phyloP scores from a whole-genome alignment of 139 green algal genomes.

The Haematococcus lacustris region DNA sequence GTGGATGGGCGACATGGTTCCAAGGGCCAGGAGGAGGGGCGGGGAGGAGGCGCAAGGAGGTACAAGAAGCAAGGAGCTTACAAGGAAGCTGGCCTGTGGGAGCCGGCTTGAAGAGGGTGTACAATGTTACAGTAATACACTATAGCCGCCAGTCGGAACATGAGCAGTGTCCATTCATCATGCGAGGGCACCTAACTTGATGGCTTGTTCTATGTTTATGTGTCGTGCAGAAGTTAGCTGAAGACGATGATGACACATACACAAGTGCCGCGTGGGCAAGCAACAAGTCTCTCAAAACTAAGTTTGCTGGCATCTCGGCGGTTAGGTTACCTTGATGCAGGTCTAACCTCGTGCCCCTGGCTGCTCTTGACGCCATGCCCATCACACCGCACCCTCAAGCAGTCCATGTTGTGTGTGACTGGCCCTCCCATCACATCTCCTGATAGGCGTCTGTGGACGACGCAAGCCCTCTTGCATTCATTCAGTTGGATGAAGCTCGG shows the following conservation, averaged over 20 bases:
- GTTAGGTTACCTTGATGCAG: not conserved
- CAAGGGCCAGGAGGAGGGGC: not conserved
- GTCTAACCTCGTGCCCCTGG: too few relatives aligned
- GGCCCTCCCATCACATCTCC: too few relatives aligned
- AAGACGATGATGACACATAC: slow-evolving; percentile 70
- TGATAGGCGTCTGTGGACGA: too few relatives aligned
- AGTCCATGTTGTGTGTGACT: too few relatives aligned
- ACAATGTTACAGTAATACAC: not conserved
- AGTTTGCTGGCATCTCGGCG: slow-evolving; percentile 72
- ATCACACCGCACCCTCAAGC: too few relatives aligned
- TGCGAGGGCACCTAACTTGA: not conserved
- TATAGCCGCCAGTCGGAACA: too few relatives aligned
- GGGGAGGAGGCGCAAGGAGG: not conserved
- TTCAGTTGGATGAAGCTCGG: too few relatives aligned
- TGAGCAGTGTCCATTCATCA: not conserved
- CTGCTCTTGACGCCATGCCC: too few relatives aligned
- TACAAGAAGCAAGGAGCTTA: not conserved
- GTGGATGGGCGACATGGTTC: not conserved
- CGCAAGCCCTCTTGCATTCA: too few relatives aligned
- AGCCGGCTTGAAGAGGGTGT: not conserved
- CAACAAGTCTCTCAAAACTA: slow-evolving; percentile 58
- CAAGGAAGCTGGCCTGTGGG: not conserved
- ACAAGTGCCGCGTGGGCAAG: slow-evolving; percentile 64
- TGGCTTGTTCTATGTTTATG: not conserved
- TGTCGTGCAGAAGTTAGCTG: slow-evolving; percentile 41